Evolutionary conservation across 73 alveolate genomes (phyloP).

Genomic region (Blepharisma japonicum): DNA sequence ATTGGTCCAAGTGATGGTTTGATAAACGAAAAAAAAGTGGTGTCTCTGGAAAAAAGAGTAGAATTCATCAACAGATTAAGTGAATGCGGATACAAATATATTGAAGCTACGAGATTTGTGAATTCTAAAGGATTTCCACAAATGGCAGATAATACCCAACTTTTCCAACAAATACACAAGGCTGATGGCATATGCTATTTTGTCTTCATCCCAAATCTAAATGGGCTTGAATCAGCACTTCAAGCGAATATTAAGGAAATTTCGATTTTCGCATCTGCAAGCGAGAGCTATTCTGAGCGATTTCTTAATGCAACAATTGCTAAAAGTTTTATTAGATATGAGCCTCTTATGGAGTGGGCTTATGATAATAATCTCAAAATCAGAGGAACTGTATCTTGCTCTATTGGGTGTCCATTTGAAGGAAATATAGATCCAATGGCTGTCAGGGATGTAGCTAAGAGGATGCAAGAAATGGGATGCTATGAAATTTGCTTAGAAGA

Average conservation of each 20-base stretch:
- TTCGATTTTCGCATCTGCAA: constrained; percentile 89
- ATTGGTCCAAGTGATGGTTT: constrained; percentile 93
- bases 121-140: constrained; percentile 77
- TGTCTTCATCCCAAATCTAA: constrained; percentile 79
- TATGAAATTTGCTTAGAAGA: constrained; percentile 90
- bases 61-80: constrained; percentile 59
- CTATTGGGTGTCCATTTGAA: constrained; percentile 89
- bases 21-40: constrained; percentile 66
- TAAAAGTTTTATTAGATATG: constrained; percentile 74
- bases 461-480: constrained; percentile 75
- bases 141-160: constrained; percentile 26
- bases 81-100: constrained; percentile 46
- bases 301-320: constrained; percentile 74
- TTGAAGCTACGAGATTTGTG: constrained; percentile 77
- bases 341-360: constrained; percentile 68
- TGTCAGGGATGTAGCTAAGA: constrained; percentile 54
- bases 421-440: constrained; percentile 69
- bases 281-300: constrained; percentile 79
- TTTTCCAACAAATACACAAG: neutral
- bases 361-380: constrained; percentile 55
- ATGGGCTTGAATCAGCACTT: constrained; percentile 74
- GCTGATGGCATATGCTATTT: constrained; percentile 47
- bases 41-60: constrained; percentile 62
- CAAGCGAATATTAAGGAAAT: constrained; percentile 74
- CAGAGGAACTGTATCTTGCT: constrained; percentile 87